Conservation (phyloP, 805 yeast genomes). For the Spathaspora arborariae region DNA sequence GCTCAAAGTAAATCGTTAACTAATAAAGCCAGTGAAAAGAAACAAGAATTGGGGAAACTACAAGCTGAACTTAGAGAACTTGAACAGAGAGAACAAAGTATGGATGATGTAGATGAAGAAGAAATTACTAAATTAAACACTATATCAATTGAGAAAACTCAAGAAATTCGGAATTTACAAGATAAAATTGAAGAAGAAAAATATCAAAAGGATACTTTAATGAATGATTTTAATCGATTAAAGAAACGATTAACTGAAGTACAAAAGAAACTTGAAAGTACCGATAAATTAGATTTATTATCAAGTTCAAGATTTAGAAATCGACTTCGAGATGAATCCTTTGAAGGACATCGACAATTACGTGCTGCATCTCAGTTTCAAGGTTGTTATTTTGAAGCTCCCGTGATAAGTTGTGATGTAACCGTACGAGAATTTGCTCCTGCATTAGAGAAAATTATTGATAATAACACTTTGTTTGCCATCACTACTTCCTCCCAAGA, state of each 20-base stretch:
- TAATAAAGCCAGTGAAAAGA: slow-evolving; percentile 7
- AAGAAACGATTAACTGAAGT: slow-evolving; percentile 13
- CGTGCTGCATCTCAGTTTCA: slow-evolving; percentile 37
- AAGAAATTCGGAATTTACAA: slow-evolving; percentile 14
- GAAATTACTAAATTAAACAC: slow-evolving; percentile 16
- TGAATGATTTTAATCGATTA: slow-evolving; percentile 7
- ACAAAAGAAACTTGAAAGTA: slow-evolving; percentile 28
- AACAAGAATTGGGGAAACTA: slow-evolving; percentile 1
- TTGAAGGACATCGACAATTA: slow-evolving; percentile 33
- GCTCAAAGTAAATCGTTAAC: neutral
- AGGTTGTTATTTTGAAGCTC: slow-evolving; percentile 63
- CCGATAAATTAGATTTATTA: slow-evolving; percentile 50
- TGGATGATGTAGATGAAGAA: slow-evolving; percentile 28
- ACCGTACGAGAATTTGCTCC: slow-evolving; percentile 47
- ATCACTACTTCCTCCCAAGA: slow-evolving; percentile 55
- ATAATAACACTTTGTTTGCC: slow-evolving; percentile 51
- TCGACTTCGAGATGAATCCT: slow-evolving; percentile 40
- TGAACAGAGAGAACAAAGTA: slow-evolving; percentile 15
- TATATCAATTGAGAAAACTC: slow-evolving; percentile 11
- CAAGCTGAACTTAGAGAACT: slow-evolving; percentile 5
- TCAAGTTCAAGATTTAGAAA: slow-evolving; percentile 28
- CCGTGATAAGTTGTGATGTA: slow-evolving; percentile 60
- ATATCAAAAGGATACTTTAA: neutral
- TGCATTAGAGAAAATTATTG: slow-evolving; percentile 56
- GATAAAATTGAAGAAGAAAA: slow-evolving; percentile 7